These are phyloP conservation scores for Psilocybe sp. DNA, from an alignment of 768 basidiomycete genomes.

Conservation along the genomic window DNA sequence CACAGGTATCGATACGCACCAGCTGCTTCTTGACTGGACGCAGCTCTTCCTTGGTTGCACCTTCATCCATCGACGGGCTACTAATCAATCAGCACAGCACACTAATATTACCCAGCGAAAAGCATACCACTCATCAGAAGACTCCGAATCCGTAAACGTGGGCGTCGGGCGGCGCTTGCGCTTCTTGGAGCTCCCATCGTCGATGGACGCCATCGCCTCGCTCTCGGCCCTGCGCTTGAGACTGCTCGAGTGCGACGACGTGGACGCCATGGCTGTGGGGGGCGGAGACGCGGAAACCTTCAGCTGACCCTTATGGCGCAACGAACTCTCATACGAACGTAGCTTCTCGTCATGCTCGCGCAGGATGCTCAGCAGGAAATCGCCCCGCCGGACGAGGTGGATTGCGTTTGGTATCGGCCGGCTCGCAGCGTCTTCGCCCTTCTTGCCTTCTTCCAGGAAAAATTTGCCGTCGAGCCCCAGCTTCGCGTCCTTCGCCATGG, in stretches of 20 bases:
- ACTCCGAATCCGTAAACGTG: conserved; percentile 92
- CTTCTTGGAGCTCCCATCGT: conserved; percentile 66
- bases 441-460: conserved; percentile 97
- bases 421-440: conserved; percentile 79
- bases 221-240: conserved; percentile 81
- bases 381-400: conserved; percentile 94
- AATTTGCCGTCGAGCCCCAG: conserved; percentile 89
- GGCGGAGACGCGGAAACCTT: conserved; percentile 77
- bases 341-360: conserved; percentile 90
- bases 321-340: conserved; percentile 81
- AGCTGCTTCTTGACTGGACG: conserved; percentile 97
- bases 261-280: conserved; percentile 66
- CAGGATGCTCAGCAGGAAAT: conserved; percentile 83
- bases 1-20: conserved; percentile 39
- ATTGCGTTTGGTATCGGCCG: conserved; percentile 96
- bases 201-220: conserved; percentile 79
- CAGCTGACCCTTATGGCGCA: conserved; percentile 66
- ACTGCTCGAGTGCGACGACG: conserved; percentile 58
- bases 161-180: conserved; percentile 94
- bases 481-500: conserved; percentile 83
- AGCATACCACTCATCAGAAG: conserved; percentile 86
- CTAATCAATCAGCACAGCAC: background rate
- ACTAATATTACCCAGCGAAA: too few relatives aligned
- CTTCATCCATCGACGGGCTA: conserved; percentile 95
- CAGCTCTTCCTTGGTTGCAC: conserved; percentile 87